Evolutionary conservation across 257 asterid genomes (phyloP).

Genomic region (Voacanga thouarsii): DNA sequence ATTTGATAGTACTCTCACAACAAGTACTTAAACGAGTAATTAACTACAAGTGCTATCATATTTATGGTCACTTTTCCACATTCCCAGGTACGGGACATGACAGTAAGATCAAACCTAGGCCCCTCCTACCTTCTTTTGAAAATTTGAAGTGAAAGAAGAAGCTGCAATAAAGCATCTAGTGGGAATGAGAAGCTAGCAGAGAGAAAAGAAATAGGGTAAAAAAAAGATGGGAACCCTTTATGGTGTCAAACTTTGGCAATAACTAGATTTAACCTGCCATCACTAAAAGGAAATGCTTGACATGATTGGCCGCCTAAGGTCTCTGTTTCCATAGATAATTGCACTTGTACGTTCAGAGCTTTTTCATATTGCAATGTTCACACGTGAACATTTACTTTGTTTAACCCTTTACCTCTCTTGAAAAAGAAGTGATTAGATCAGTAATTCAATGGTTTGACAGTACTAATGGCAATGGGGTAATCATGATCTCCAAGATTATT

Average conservation of each 20-base stretch:
- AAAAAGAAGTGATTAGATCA: neutral
- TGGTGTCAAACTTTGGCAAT: neutral
- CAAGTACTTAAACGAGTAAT: no score
- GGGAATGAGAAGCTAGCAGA: no score
- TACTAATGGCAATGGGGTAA: neutral
- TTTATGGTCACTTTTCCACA: no score
- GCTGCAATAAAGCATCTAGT: no score
- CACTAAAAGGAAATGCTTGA: neutral
- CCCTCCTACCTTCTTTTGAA: no score
- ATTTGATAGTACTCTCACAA: no score
- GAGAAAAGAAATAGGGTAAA: neutral
- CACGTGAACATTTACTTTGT: constrained; percentile 9
- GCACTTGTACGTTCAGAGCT: neutral
- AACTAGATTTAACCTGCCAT: neutral
- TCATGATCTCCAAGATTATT: neutral
- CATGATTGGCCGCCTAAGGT: neutral
- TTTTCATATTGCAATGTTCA: neutral
- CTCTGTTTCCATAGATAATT: neutral
- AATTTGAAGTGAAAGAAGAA: no score
- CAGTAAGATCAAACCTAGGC: no score
- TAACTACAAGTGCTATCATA: no score
- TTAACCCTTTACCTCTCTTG: neutral
- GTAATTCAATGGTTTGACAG: neutral
- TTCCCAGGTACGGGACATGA: no score
- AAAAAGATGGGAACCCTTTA: neutral